Conservation (phyloP, 352 stramenopile genomes). For the Phytophthora pisi region DNA sequence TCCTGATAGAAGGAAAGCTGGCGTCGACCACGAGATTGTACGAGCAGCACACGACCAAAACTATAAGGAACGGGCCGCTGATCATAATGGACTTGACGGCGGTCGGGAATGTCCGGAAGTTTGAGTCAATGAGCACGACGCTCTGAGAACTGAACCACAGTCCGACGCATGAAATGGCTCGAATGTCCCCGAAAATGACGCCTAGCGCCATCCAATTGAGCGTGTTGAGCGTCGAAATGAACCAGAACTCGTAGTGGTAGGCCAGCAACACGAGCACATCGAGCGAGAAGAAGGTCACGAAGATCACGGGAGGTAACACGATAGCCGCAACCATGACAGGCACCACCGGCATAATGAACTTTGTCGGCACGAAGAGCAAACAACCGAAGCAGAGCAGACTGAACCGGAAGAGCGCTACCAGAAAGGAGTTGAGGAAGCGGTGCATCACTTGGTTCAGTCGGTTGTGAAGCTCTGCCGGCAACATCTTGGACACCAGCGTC, state of each 20-base stretch:
- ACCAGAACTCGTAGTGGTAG: conserved; percentile 29
- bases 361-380: conserved; percentile 16
- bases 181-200: conserved; percentile 24
- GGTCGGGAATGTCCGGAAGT: conserved; percentile 19
- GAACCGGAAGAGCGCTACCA: conserved; percentile 17
- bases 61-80: conserved; percentile 18
- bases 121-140: conserved; percentile 29
- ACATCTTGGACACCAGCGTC: conserved; percentile 14
- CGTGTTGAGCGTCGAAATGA: conserved; percentile 19
- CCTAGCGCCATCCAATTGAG: conserved; percentile 20
- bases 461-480: conserved; percentile 3
- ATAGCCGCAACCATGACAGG: conserved; percentile 17
- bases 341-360: background rate
- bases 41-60: conserved; percentile 18
- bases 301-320: conserved; percentile 15
- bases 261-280: conserved; percentile 23
- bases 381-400: conserved; percentile 24
- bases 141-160: conserved; percentile 29
- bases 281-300: conserved; percentile 28
- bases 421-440: conserved; percentile 11
- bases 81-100: conserved; percentile 26
- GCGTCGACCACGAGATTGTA: conserved; percentile 21
- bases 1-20: conserved; percentile 3
- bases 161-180: conserved; percentile 16
- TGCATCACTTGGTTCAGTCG: conserved; percentile 15